A percentile compares a stretch with the other conserved stretches of the same genome.
phyloP scores from a whole-genome alignment of 176 grass and related monocot genomes.

The Aegilops speltoides region DNA sequence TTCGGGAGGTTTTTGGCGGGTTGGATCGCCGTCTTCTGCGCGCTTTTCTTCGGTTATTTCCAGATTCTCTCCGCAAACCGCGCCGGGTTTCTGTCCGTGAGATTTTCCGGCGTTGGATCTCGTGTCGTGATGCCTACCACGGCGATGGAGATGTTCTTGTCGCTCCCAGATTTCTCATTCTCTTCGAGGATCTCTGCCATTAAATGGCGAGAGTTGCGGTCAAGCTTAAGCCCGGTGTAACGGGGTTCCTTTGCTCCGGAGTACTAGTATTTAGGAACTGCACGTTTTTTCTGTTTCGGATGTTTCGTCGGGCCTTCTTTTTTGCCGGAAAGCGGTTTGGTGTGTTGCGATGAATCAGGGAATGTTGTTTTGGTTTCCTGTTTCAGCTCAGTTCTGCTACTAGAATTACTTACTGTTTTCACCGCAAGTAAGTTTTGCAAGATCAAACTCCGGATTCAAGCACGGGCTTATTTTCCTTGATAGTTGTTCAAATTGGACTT shows the following conservation, averaged over 20 bases:
- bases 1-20: neutral
- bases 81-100: neutral
- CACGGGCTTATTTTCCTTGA: neutral
- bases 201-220: neutral
- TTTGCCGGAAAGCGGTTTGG: neutral
- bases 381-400: neutral
- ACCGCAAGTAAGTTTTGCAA: neutral
- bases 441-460: neutral
- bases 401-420: neutral
- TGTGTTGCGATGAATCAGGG: neutral
- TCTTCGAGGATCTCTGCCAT: neutral
- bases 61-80: neutral
- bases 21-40: neutral
- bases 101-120: constrained; percentile 28
- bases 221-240: neutral
- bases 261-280: neutral
- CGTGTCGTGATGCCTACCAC: neutral
- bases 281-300: neutral
- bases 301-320: neutral
- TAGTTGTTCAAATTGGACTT: neutral
- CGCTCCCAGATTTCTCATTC: neutral
- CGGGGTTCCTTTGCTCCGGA: neutral
- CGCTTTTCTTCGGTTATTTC: neutral
- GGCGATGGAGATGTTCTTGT: neutral
- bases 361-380: neutral